Percentiles rank a stretch among this genome's conserved stretches.
Conservation (phyloP, 1,139 yeast species). For the Candida tropicalis region DNA sequence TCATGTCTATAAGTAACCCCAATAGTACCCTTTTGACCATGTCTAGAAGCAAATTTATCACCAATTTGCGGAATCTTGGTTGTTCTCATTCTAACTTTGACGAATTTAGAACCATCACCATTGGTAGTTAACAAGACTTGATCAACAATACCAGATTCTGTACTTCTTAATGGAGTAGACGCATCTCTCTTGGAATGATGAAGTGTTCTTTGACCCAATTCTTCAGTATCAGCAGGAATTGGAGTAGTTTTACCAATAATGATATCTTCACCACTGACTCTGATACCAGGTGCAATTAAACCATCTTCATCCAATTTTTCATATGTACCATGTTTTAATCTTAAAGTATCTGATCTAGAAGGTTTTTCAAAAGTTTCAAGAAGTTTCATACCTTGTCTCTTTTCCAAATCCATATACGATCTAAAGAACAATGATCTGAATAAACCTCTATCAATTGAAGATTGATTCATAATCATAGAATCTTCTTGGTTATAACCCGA, state of each 20-base stretch:
- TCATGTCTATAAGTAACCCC: conserved; percentile 99
- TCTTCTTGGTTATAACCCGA: conserved; percentile 99
- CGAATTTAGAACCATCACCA: conserved; percentile 97
- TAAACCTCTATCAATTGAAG: conserved; percentile 94
- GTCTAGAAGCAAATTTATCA: conserved; percentile 98
- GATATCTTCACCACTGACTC: conserved; percentile 98
- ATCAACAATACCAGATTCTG: conserved; percentile 98
- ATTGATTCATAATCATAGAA: conserved; percentile 99
- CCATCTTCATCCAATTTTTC: conserved; percentile 99
- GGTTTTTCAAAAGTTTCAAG: conserved; percentile 97
- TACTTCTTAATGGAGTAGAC: conserved; percentile 93
- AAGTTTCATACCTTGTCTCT: conserved; percentile 97
- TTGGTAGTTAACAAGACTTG: conserved; percentile 95
- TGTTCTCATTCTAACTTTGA: conserved; percentile 97
- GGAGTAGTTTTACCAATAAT: conserved; percentile 99
- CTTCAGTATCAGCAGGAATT: conserved; percentile 97
- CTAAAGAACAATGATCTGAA: conserved; percentile 95
- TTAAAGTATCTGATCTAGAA: conserved; percentile 86
- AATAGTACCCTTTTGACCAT: conserved; percentile 99
- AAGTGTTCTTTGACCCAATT: conserved; percentile 96
- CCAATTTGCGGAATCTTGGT: conserved; percentile 99
- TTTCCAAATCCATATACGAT: conserved; percentile 98
- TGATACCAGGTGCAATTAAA: conserved; percentile 94
- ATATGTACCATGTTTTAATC: conserved; percentile 97
- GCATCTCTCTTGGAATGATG: conserved; percentile 99